Percentiles rank a stretch among this genome's conserved stretches.
Evolutionary conservation across 2,329 filamentous ascomycete genomes (phyloP).

Genomic region (Alternaria alternata): DNA sequence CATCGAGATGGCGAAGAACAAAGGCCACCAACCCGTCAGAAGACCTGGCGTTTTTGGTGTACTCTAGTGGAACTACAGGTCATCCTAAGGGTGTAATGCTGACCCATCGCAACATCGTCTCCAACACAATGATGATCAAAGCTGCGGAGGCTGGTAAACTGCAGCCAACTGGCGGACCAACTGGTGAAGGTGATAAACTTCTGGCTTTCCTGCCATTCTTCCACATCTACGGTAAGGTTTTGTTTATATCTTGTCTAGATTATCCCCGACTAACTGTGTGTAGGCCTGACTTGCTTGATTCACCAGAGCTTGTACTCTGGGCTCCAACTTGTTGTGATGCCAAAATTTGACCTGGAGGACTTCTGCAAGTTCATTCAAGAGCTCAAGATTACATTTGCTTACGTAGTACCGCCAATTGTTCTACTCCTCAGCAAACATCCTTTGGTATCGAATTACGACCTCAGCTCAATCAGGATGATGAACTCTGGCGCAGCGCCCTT

Average conservation of each 20-base stretch:
- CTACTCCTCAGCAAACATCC: constrained; percentile 83
- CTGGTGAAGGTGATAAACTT: constrained; percentile 73
- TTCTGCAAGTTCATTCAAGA: constrained; percentile 81
- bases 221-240: constrained; percentile 80
- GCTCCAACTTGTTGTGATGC: constrained; percentile 73
- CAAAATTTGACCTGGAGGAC: constrained; percentile 81
- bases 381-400: constrained; percentile 77
- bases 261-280: not conserved
- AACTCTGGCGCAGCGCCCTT: constrained; percentile 89
- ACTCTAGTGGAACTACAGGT: constrained; percentile 89
- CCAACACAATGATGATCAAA: constrained; percentile 66
- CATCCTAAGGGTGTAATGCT: constrained; percentile 91
- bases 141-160: constrained; percentile 59
- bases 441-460: constrained; percentile 78
- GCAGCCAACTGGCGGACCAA: constrained; percentile 64
- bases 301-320: constrained; percentile 73
- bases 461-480: constrained; percentile 80
- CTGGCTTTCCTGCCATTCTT: constrained; percentile 87
- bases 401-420: constrained; percentile 85
- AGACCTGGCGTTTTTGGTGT: constrained; percentile 85
- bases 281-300: constrained; percentile 75
- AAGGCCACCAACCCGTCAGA: constrained; percentile 69
- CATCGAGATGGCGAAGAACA: constrained; percentile 65
- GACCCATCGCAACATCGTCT: constrained; percentile 80
- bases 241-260: not conserved